These are phyloP conservation scores for Fusarium sp. DNA, from an alignment of 2,329 filamentous ascomycete genomes.

Conservation along the genomic window DNA sequence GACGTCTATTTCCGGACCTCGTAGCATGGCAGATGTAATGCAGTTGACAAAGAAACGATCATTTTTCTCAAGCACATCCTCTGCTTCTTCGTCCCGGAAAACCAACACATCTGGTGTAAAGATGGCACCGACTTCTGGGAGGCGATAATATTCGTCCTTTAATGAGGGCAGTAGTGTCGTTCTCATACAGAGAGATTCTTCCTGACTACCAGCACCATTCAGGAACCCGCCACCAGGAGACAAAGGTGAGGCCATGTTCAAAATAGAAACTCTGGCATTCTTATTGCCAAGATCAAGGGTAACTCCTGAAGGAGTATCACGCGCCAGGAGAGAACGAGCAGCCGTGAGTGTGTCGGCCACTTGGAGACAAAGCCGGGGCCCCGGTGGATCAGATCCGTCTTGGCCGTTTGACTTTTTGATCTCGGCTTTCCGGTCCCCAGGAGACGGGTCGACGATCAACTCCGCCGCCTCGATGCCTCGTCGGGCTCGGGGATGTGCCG, in stretches of 20 bases:
- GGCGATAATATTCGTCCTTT: slow-evolving; percentile 67
- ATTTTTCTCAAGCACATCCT: slow-evolving; percentile 53
- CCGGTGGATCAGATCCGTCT: background rate
- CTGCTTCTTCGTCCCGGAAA: slow-evolving; percentile 56
- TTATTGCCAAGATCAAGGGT: slow-evolving; percentile 22
- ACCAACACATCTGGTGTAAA: slow-evolving; percentile 71
- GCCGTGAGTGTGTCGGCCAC: slow-evolving; percentile 65
- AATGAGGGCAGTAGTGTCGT: slow-evolving; percentile 71
- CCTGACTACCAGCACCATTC: slow-evolving; percentile 68
- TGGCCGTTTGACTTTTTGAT: background rate
- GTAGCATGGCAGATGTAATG: slow-evolving; percentile 67
- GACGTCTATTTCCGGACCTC: slow-evolving; percentile 65
- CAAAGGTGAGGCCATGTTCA: slow-evolving; percentile 74
- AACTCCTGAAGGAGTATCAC: background rate
- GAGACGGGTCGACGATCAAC: slow-evolving; percentile 53
- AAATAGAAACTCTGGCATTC: slow-evolving; percentile 58
- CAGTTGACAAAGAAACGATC: slow-evolving; percentile 70
- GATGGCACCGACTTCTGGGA: slow-evolving; percentile 68
- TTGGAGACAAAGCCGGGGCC: slow-evolving; percentile 57
- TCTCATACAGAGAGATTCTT: slow-evolving; percentile 71
- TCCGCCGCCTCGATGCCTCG: slow-evolving; percentile 64
- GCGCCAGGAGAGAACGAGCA: slow-evolving; percentile 48
- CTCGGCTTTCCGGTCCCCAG: background rate
- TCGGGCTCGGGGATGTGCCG: slow-evolving; percentile 65
- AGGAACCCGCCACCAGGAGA: slow-evolving; percentile 71